phyloP scores from a whole-genome alignment of 495 filamentous ascomycete genomes.

The Hypomontagnella monticulosa region DNA sequence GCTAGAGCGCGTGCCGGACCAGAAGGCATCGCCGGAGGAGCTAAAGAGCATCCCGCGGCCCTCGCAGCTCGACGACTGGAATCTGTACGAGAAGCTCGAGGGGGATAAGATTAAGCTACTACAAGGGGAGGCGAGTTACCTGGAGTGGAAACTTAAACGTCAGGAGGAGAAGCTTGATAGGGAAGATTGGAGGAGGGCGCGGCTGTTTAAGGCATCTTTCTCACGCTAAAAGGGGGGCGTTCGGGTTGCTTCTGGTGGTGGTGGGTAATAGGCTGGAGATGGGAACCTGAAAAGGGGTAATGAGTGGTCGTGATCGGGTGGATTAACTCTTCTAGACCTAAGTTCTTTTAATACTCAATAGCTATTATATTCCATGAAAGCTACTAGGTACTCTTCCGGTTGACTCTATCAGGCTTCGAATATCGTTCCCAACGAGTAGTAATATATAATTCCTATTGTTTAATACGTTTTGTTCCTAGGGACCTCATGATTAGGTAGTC shows the following conservation, averaged over 20 bases:
- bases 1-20: constrained; percentile 46
- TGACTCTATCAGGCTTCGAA: too few relatives aligned
- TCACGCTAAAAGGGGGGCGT: not conserved
- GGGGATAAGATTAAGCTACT: constrained; percentile 44
- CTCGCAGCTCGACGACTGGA: constrained; percentile 61
- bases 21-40: constrained; percentile 45
- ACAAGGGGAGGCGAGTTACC: constrained; percentile 38
- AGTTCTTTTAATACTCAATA: too few relatives aligned
- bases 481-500: too few relatives aligned
- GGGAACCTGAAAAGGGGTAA: not conserved
- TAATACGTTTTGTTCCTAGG: too few relatives aligned
- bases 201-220: constrained; percentile 40
- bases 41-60: constrained; percentile 51
- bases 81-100: constrained; percentile 52
- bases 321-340: too few relatives aligned
- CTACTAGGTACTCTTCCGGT: too few relatives aligned
- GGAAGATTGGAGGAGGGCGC: constrained; percentile 42
- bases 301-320: not conserved
- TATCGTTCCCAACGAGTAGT: too few relatives aligned
- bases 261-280: not conserved
- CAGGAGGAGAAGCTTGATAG: constrained; percentile 41
- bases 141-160: constrained; percentile 43
- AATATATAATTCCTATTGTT: too few relatives aligned
- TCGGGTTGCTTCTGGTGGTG: not conserved
- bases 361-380: too few relatives aligned